Evolutionary conservation across 73 alveolate genomes (phyloP).

Genomic region (Paraurostyla sp.): DNA sequence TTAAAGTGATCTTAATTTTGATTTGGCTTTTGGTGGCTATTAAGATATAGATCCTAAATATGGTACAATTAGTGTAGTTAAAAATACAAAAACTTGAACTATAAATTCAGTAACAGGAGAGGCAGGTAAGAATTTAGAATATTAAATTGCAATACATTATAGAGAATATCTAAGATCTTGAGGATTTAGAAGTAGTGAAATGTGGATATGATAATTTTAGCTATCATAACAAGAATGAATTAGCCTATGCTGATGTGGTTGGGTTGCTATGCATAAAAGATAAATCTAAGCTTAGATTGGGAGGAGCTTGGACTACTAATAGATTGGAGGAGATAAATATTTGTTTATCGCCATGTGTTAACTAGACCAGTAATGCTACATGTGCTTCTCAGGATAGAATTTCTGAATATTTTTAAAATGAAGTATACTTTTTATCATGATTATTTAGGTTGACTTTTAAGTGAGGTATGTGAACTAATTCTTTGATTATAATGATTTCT

Average conservation of each 20-base stretch:
- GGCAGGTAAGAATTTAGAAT: background rate
- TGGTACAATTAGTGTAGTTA: no score
- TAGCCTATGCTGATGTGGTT: background rate
- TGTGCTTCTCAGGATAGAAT: background rate
- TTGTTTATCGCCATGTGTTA: background rate
- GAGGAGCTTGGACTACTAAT: conserved; percentile 21
- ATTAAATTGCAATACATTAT: background rate
- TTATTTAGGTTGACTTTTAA: background rate
- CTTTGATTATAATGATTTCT: conserved; percentile 46
- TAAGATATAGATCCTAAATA: no score
- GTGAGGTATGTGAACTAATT: background rate
- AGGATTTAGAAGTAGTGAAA: background rate
- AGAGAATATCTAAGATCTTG: background rate
- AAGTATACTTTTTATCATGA: background rate
- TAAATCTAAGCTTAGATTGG: background rate
- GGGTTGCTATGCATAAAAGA: background rate
- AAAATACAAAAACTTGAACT: no score
- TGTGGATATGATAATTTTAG: background rate
- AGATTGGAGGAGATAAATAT: background rate
- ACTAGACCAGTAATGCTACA: background rate
- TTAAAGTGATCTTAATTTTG: no score
- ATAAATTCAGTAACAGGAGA: background rate
- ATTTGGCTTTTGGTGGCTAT: no score
- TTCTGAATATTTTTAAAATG: background rate
- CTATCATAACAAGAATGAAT: background rate